Conservation (phyloP, 2,329 filamentous ascomycete species). For the Hymenoscyphus repandus region DNA sequence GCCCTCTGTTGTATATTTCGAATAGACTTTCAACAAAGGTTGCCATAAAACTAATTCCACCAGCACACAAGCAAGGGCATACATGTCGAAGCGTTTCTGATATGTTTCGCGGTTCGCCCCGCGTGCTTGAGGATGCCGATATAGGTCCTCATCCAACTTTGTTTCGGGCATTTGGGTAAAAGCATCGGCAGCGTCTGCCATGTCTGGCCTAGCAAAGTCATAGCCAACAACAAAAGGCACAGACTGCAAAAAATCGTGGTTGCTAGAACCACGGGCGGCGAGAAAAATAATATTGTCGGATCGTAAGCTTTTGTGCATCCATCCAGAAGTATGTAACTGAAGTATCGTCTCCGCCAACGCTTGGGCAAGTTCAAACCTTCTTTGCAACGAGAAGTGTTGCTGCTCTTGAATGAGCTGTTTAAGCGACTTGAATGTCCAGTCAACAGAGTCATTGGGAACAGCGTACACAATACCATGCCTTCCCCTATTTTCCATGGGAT, state of each 20-base stretch:
- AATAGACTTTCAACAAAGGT: too few species aligned
- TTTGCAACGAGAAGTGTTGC: slow-evolving; percentile 3
- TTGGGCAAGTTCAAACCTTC: slow-evolving; percentile 8
- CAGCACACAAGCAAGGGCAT: slow-evolving; percentile 11
- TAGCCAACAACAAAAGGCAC: slow-evolving; percentile 10
- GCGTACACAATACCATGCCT: neutral
- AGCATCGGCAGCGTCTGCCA: slow-evolving; percentile 7
- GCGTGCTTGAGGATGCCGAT: slow-evolving; percentile 9
- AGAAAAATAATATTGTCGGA: slow-evolving; percentile 19
- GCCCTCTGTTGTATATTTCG: too few species aligned
- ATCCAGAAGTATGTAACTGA: slow-evolving; percentile 14
- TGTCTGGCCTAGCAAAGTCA: slow-evolving; percentile 8
- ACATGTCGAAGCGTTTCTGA: slow-evolving; percentile 17
- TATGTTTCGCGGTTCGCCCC: slow-evolving; percentile 4
- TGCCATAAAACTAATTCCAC: slow-evolving; percentile 1
- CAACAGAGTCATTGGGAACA: too few species aligned
- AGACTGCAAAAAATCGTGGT: neutral
- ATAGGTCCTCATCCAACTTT: slow-evolving; percentile 11
- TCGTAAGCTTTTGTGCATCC: slow-evolving; percentile 19
- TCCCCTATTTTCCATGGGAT: slow-evolving; percentile 4
- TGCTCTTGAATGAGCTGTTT: neutral
- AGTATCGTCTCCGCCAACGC: slow-evolving; percentile 10
- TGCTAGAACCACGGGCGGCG: neutral
- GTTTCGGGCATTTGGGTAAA: slow-evolving; percentile 12
- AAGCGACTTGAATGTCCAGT: slow-evolving; percentile 1